Conservation (phyloP, 306 rosid genomes). For the Corylus americana region DNA sequence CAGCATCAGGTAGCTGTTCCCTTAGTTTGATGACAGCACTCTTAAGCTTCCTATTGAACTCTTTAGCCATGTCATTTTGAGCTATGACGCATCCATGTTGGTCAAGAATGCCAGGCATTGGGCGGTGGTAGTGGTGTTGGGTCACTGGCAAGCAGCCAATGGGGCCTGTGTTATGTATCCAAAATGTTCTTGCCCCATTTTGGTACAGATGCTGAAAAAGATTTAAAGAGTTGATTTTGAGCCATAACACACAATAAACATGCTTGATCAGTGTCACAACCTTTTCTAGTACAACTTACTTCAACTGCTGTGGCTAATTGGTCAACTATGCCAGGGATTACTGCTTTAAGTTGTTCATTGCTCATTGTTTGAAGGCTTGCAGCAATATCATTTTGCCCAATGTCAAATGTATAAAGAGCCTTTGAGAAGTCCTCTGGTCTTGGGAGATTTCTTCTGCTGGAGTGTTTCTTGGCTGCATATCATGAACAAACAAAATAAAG, state of each 20-base stretch:
- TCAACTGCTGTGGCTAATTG: constrained; percentile 45
- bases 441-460: constrained; percentile 43
- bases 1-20: constrained; percentile 44
- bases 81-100: constrained; percentile 54
- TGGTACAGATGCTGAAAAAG: constrained; percentile 43
- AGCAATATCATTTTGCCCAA: constrained; percentile 84
- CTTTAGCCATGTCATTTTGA: constrained; percentile 63
- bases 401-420: constrained; percentile 72
- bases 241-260: not conserved
- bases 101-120: constrained; percentile 46
- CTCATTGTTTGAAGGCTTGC: constrained; percentile 45
- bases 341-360: constrained; percentile 29
- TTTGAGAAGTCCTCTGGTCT: constrained; percentile 61
- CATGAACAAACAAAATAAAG: not conserved
- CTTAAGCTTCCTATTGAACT: constrained; percentile 60
- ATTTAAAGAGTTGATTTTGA: not conserved
- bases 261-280: not conserved
- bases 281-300: constrained; percentile 34
- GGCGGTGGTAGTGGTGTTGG: constrained; percentile 29
- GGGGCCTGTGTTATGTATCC: constrained; percentile 91
- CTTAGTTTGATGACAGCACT: constrained; percentile 44
- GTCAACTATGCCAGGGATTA: constrained; percentile 47
- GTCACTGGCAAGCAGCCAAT: constrained; percentile 68
- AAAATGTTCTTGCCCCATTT: constrained; percentile 66
- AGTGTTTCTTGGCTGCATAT: constrained; percentile 29